Evolutionary conservation across 176 grass and related monocot genomes (phyloP).

Genomic region (Oryza longistaminata): DNA sequence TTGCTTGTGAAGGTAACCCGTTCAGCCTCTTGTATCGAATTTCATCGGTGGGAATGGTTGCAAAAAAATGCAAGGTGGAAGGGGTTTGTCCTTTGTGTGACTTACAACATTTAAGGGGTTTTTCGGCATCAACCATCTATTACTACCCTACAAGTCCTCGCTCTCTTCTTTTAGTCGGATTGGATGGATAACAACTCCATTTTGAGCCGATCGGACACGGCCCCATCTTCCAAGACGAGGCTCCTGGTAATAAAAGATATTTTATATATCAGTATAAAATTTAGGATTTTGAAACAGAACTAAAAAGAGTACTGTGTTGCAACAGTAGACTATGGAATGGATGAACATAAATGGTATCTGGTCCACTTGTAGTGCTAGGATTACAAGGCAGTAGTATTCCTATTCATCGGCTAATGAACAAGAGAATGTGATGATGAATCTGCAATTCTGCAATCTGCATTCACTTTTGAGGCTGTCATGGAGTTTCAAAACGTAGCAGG

Average conservation of each 20-base stretch:
- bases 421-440: neutral
- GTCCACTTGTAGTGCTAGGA: neutral
- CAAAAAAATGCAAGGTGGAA: neutral
- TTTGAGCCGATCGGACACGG: slow-evolving; percentile 48
- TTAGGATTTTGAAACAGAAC: neutral
- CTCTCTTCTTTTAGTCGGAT: slow-evolving; percentile 54
- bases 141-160: slow-evolving; percentile 36
- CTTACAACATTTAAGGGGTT: neutral
- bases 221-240: slow-evolving; percentile 83
- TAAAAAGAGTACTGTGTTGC: neutral
- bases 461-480: neutral
- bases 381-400: neutral
- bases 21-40: neutral
- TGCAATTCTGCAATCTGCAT: neutral
- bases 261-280: neutral
- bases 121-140: neutral
- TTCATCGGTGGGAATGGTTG: neutral
- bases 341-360: neutral
- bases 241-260: slow-evolving; percentile 57
- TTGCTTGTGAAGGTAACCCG: neutral
- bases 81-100: neutral
- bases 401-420: neutral
- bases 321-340: neutral
- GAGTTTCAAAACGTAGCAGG: neutral
- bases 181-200: slow-evolving; percentile 69